These are phyloP conservation scores for Backusella tuberculispora DNA, from an alignment of 192 early-diverging fungal genomes.

Conservation along the genomic window DNA sequence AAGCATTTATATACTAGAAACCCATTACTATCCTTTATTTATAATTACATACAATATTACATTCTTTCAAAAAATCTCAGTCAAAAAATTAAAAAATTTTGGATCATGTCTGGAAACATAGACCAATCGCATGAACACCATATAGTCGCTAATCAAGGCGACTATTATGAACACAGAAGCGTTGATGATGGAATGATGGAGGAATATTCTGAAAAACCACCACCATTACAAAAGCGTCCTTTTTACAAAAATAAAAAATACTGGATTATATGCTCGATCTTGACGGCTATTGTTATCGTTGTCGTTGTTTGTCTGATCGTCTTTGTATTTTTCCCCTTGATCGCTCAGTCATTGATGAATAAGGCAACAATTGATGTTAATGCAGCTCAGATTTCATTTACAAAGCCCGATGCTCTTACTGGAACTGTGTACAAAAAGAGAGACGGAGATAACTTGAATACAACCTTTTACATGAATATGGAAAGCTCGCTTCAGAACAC, in stretches of 20 bases:
- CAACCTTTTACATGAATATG: slow-evolving; percentile 37
- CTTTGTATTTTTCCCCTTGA: slow-evolving; percentile 58
- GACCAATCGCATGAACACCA: slow-evolving; percentile 16
- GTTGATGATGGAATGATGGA: slow-evolving; percentile 25
- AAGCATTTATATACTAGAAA: neutral
- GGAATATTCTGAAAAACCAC: slow-evolving; percentile 38
- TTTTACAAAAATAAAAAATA: slow-evolving; percentile 56
- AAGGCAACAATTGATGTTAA: slow-evolving; percentile 46
- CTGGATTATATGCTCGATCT: slow-evolving; percentile 58
- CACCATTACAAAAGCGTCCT: slow-evolving; percentile 28
- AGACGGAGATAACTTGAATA: neutral
- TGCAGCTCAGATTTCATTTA: slow-evolving; percentile 47
- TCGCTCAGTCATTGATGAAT: slow-evolving; percentile 56
- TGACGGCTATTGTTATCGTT: slow-evolving; percentile 46
- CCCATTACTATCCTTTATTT: slow-evolving; percentile 9
- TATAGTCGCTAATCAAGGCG: neutral
- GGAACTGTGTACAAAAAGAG: slow-evolving; percentile 5
- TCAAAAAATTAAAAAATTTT: neutral
- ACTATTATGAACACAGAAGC: slow-evolving; percentile 20
- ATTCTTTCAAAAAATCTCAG: slow-evolving; percentile 8
- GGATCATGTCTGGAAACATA: slow-evolving; percentile 5
- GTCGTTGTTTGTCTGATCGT: slow-evolving; percentile 51
- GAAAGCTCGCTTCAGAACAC: slow-evolving; percentile 30
- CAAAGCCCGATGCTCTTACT: slow-evolving; percentile 4
- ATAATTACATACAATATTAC: slow-evolving; percentile 3